These are phyloP conservation scores for Mycena amicta DNA, from an alignment of 768 basidiomycete species.

Conservation along the genomic window DNA sequence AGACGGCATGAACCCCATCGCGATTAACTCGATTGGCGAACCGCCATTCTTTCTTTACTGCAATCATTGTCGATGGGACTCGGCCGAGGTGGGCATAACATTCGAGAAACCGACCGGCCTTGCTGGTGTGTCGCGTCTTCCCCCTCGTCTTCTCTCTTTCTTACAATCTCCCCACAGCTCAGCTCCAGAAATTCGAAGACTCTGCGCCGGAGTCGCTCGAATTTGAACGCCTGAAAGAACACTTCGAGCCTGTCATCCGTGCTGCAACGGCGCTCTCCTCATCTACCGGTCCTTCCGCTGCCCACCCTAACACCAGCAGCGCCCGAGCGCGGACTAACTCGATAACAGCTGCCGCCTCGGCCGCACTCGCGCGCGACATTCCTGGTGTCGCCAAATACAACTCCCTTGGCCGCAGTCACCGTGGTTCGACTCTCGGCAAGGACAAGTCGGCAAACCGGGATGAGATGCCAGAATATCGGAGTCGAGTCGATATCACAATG, in stretches of 20 bases:
- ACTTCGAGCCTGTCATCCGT: slow-evolving; percentile 91
- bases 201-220: slow-evolving; percentile 82
- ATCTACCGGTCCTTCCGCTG: slow-evolving; percentile 53
- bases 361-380: slow-evolving; percentile 85
- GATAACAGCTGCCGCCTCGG: slow-evolving; percentile 87
- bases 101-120: slow-evolving; percentile 98
- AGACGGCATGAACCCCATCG: slow-evolving; percentile 55
- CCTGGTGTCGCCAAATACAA: slow-evolving; percentile 82
- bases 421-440: slow-evolving; percentile 50
- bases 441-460: slow-evolving; percentile 72
- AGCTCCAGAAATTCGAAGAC: slow-evolving; percentile 89
- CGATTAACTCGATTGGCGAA: slow-evolving; percentile 68
- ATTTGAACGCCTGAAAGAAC: slow-evolving; percentile 93
- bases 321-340: slow-evolving; percentile 73
- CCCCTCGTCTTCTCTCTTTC: slow-evolving; percentile 2
- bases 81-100: slow-evolving; percentile 84
- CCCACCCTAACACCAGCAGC: slow-evolving; percentile 49
- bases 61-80: slow-evolving; percentile 94
- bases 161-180: slow-evolving; percentile 53
- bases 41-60: slow-evolving; percentile 92
- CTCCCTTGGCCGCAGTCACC: slow-evolving; percentile 52
- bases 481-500: slow-evolving; percentile 64
- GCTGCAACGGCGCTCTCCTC: slow-evolving; percentile 75
- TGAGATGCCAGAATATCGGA: slow-evolving; percentile 77
- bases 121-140: slow-evolving; percentile 63